A percentile compares a stretch with the other conserved stretches of the same genome.
These are phyloP conservation scores for Staphylotrichum tortipilum DNA, from an alignment of 495 filamentous ascomycete species.

Conservation along the genomic window DNA sequence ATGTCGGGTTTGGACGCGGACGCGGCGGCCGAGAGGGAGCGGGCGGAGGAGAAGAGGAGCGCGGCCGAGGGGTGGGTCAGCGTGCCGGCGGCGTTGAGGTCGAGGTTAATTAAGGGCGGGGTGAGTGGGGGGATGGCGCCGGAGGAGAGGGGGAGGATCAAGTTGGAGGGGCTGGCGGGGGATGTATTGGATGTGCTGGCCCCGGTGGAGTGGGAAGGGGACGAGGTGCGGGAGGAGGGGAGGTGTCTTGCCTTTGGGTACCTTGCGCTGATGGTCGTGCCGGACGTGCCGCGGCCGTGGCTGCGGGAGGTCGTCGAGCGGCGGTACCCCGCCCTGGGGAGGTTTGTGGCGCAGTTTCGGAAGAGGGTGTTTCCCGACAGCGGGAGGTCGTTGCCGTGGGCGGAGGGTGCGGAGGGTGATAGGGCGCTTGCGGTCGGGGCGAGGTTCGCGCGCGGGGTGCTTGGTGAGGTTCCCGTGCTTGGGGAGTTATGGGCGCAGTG, in stretches of 20 bases:
- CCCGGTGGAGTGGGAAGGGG: constrained; percentile 43
- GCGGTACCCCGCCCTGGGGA: constrained; percentile 45
- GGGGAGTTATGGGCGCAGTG: constrained; percentile 17
- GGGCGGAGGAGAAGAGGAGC: constrained; percentile 20
- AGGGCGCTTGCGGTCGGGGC: constrained; percentile 14
- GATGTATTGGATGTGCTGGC: constrained; percentile 63
- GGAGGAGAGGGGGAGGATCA: constrained; percentile 51
- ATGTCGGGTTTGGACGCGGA: constrained; percentile 45
- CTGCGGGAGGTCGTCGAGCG: constrained; percentile 51
- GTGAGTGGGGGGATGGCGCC: constrained; percentile 31
- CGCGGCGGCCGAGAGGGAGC: constrained; percentile 23
- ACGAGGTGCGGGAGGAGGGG: constrained; percentile 54
- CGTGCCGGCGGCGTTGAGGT: constrained; percentile 18
- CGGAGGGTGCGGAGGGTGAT: background rate
- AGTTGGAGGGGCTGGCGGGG: constrained; percentile 57
- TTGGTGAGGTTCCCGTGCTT: constrained; percentile 15
- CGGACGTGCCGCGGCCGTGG: constrained; percentile 64
- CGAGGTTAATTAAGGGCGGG: constrained; percentile 8
- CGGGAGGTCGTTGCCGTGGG: constrained; percentile 8
- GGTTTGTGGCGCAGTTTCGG: constrained; percentile 45
- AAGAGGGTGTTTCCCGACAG: constrained; percentile 29
- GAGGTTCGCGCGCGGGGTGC: constrained; percentile 24
- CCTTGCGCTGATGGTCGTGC: constrained; percentile 61
- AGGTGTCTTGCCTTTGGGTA: constrained; percentile 76
- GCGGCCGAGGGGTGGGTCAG: constrained; percentile 25